These are phyloP conservation scores for Botrytis hyacinthi DNA, from an alignment of 2,329 filamentous ascomycete genomes.

Conservation along the genomic window DNA sequence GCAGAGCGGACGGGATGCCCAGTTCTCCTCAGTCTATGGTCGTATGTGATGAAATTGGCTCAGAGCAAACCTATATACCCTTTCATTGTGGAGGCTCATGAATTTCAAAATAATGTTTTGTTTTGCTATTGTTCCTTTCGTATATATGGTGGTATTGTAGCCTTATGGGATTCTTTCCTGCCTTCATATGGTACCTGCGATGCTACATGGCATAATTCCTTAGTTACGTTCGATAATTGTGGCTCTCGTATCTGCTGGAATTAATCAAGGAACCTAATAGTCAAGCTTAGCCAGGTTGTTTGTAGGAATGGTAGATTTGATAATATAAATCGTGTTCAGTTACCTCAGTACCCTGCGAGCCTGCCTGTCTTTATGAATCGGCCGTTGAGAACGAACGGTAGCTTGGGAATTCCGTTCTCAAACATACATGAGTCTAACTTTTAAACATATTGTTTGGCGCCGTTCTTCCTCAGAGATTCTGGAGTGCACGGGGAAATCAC, in stretches of 20 bases:
- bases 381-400: background rate
- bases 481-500: background rate
- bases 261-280: background rate
- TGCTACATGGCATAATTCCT: background rate
- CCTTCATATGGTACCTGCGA: background rate
- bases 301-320: conserved; percentile 2
- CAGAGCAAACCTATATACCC: background rate
- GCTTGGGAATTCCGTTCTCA: background rate
- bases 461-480: background rate
- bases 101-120: too few relatives aligned
- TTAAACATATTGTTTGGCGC: background rate
- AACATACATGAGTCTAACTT: background rate
- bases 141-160: background rate
- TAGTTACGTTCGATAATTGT: background rate
- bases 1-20: conserved; percentile 14
- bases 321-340: background rate
- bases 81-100: accelerated
- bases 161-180: background rate
- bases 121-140: background rate
- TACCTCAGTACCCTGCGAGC: background rate
- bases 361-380: background rate
- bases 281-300: background rate
- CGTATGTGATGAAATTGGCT: too few relatives aligned
- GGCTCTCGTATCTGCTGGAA: conserved; percentile 8
- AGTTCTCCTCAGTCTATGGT: conserved; percentile 2